These are phyloP conservation scores for Diaporthe citriasiana DNA, from an alignment of 2,329 filamentous ascomycete species.

Conservation along the genomic window DNA sequence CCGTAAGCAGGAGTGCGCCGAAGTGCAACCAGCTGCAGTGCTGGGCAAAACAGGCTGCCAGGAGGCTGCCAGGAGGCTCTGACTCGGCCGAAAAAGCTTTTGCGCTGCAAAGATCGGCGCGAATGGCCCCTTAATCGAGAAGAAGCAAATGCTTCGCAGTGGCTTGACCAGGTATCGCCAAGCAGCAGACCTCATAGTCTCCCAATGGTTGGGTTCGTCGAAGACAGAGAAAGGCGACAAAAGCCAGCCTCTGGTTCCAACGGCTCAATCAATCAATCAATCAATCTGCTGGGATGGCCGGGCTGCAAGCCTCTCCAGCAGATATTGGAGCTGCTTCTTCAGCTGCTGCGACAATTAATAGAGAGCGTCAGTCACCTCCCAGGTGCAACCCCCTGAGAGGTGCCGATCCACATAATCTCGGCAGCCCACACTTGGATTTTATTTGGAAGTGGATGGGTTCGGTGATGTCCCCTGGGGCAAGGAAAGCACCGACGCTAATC, in stretches of 20 bases:
- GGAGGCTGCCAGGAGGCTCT: too few species aligned
- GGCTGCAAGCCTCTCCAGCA: slow-evolving; percentile 1
- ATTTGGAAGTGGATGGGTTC: slow-evolving; percentile 41
- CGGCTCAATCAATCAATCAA: not conserved
- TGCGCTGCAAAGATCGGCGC: slow-evolving; percentile 9
- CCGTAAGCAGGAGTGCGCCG: slow-evolving; percentile 10
- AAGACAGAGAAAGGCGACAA: not conserved
- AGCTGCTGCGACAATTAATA: slow-evolving; percentile 17
- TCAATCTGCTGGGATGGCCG: slow-evolving; percentile 7
- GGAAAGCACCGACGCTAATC: slow-evolving; percentile 41
- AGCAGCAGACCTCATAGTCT: slow-evolving; percentile 24
- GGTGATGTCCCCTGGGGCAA: slow-evolving; percentile 36
- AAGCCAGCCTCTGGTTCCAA: slow-evolving; percentile 2
- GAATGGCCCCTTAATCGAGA: slow-evolving; percentile 22
- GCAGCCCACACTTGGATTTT: slow-evolving; percentile 40
- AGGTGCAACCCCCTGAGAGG: slow-evolving; percentile 33
- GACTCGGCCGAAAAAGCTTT: slow-evolving; percentile 33
- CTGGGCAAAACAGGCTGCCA: slow-evolving; percentile 7
- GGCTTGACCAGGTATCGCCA: not conserved
- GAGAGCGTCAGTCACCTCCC: slow-evolving; percentile 7
- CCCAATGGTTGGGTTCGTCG: slow-evolving; percentile 19
- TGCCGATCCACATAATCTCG: slow-evolving; percentile 41
- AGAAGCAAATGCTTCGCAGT: slow-evolving; percentile 7
- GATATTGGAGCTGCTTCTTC: not conserved
- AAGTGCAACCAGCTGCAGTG: not conserved